phyloP scores from a whole-genome alignment of 495 filamentous ascomycete species.

The Annulohypoxylon stygium region DNA sequence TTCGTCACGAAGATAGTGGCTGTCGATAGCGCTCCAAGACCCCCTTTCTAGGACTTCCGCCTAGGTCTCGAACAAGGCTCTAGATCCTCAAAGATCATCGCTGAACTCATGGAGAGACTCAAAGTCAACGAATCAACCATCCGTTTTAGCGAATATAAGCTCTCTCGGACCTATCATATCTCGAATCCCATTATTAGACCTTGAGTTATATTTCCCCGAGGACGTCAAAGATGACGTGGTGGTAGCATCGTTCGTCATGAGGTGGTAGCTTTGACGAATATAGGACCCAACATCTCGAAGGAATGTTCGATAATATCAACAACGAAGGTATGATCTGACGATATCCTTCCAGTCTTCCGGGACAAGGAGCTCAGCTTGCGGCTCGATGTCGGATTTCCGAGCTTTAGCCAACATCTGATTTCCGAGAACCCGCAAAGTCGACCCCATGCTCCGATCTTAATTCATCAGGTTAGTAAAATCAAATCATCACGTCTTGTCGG shows the following conservation, averaged over 20 bases:
- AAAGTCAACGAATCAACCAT: neutral
- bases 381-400: neutral
- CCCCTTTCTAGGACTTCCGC: neutral
- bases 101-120: neutral
- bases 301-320: neutral
- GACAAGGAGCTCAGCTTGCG: neutral
- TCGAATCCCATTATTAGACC: neutral
- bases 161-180: neutral
- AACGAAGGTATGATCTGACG: constrained; percentile 1
- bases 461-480: neutral
- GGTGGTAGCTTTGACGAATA: neutral
- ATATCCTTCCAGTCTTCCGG: neutral
- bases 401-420: neutral
- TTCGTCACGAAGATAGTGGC: constrained; percentile 3
- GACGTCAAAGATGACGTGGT: constrained; percentile 9
- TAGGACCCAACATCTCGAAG: neutral
- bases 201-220: neutral
- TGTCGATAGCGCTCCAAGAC: neutral
- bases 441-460: no score
- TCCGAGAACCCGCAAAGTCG: neutral
- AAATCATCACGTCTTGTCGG: neutral
- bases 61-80: neutral
- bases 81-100: neutral
- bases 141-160: neutral
- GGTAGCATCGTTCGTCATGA: neutral